Evolutionary conservation across 2,329 filamentous ascomycete species (phyloP).

Genomic region (Sphaerostilbella broomeana): DNA sequence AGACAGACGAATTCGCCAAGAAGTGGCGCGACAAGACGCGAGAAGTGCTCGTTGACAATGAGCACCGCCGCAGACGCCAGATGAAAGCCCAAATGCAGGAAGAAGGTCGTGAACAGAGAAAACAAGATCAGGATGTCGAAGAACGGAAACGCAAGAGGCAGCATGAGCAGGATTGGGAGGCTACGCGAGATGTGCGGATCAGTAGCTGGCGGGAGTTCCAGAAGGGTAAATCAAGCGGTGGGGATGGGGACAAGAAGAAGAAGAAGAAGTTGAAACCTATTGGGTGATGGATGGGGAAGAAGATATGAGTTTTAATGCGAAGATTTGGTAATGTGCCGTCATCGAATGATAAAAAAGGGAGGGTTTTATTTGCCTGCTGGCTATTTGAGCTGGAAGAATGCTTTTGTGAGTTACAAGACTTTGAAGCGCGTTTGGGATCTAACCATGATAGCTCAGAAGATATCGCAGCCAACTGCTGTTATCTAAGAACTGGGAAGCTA

Average conservation of each 20-base stretch:
- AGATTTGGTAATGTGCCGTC: no score
- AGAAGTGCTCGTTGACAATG: slow-evolving; percentile 86
- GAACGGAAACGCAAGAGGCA: slow-evolving; percentile 79
- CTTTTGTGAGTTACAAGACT: slow-evolving; percentile 28
- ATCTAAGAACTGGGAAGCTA: no score
- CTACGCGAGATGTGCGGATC: slow-evolving; percentile 83
- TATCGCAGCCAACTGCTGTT: no score
- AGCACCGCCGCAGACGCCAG: slow-evolving; percentile 75
- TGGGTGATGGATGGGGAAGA: slow-evolving; percentile 30
- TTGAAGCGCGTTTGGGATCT: slow-evolving; percentile 25
- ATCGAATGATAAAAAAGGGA: not conserved
- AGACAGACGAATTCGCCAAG: slow-evolving; percentile 73
- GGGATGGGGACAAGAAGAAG: slow-evolving; percentile 54
- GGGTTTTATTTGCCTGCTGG: not conserved
- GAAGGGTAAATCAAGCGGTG: slow-evolving; percentile 56
- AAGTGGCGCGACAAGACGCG: slow-evolving; percentile 89
- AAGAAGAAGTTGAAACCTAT: slow-evolving; percentile 68
- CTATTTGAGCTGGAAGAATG: not conserved
- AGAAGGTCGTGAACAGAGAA: slow-evolving; percentile 81
- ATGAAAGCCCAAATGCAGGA: slow-evolving; percentile 94
- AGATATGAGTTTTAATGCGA: no score
- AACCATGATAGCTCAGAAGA: slow-evolving; percentile 18
- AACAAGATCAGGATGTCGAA: slow-evolving; percentile 78
- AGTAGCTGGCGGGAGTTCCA: slow-evolving; percentile 91
- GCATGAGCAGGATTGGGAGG: slow-evolving; percentile 92